Conservation (phyloP, 1,284 basidiomycete species). For the Leccinum angustisporum region DNA sequence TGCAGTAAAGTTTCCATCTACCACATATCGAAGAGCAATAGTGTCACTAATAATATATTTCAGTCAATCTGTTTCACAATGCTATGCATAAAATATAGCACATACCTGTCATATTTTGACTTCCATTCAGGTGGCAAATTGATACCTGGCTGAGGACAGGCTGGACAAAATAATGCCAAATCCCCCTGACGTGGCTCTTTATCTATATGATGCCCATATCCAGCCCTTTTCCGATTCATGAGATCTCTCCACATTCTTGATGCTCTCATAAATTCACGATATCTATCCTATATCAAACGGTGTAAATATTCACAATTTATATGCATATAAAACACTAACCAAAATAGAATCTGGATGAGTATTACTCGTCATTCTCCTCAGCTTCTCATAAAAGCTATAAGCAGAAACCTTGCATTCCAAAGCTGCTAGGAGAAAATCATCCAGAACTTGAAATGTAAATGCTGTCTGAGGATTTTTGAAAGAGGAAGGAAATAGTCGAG, state of each 20-base stretch:
- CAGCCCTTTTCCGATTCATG: neutral
- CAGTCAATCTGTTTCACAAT: no score
- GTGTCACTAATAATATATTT: neutral
- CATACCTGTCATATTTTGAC: neutral
- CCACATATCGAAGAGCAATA: constrained; percentile 2
- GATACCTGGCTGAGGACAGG: constrained; percentile 15
- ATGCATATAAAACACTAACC: constrained; percentile 9
- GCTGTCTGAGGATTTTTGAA: constrained; percentile 22
- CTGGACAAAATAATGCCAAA: constrained; percentile 11
- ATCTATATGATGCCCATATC: constrained; percentile 5
- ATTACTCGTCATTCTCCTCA: constrained; percentile 13
- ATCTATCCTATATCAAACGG: constrained; percentile 3
- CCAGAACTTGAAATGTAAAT: constrained; percentile 31
- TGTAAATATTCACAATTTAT: neutral
- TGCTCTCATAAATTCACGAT: constrained; percentile 9
- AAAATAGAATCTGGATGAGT: constrained; percentile 20
- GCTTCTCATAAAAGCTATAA: constrained; percentile 26
- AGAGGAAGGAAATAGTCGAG: constrained; percentile 26
- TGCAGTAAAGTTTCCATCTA: neutral
- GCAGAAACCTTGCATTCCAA: constrained; percentile 31
- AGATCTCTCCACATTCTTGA: constrained; percentile 12
- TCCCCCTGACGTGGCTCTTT: neutral
- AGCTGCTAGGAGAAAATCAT: constrained; percentile 27
- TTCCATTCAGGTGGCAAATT: constrained; percentile 8
- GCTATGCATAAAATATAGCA: neutral